Conservation (phyloP, 345 rosid species). For the Bruguiera sexangula region DNA sequence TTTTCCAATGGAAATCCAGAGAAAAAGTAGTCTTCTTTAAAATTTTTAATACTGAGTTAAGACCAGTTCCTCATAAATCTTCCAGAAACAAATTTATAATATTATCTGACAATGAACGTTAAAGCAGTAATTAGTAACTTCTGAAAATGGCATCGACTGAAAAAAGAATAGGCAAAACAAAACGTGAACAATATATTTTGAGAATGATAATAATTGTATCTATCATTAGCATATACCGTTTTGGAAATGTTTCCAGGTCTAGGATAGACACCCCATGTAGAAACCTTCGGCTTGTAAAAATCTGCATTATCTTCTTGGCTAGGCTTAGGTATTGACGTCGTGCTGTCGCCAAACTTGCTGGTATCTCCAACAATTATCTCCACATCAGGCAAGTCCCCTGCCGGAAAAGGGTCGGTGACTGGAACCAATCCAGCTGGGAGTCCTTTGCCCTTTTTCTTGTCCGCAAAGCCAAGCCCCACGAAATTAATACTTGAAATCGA, state of each 20-base stretch:
- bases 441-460: slow-evolving; percentile 64
- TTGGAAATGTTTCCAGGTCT: slow-evolving; percentile 83
- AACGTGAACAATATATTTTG: not conserved
- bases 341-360: slow-evolving; percentile 42
- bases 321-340: slow-evolving; percentile 24
- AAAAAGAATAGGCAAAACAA: too few species aligned
- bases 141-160: not conserved
- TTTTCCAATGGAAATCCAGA: too few species aligned
- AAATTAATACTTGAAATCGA: slow-evolving; percentile 70
- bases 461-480: slow-evolving; percentile 75
- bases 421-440: slow-evolving; percentile 81
- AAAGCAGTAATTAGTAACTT: not conserved
- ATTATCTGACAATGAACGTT: not conserved
- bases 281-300: slow-evolving; percentile 80
- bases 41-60: not conserved
- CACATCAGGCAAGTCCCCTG: slow-evolving; percentile 61
- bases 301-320: slow-evolving; percentile 40
- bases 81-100: slow-evolving; percentile 5
- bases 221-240: slow-evolving; percentile 39
- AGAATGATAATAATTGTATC: not conserved
- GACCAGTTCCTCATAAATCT: not conserved
- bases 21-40: too few species aligned
- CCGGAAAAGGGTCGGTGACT: slow-evolving; percentile 49
- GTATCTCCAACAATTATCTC: slow-evolving; percentile 86
- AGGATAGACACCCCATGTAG: slow-evolving; percentile 92